Base-by-base conservation (phyloP, 2,329 filamentous ascomycete species). In the Verticillium dahliae region DNA sequence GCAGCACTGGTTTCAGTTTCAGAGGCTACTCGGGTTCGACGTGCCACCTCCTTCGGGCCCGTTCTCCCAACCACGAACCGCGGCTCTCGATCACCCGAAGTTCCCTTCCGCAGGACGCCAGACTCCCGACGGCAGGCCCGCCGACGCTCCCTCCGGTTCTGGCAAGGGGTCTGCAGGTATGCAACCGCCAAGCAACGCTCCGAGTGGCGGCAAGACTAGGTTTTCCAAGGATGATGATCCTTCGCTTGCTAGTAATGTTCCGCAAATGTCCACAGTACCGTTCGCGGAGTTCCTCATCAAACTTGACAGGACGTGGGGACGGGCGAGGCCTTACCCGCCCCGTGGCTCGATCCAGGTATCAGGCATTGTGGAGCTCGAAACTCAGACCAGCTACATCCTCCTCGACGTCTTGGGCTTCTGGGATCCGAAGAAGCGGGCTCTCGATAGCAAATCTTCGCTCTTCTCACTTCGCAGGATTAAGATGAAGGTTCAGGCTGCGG, bases 371-470 rank as follows among this genome's bases (percentile, higher is more conserved):
- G 81, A 86, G 64, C 62, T 87, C 1, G 74, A 79, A 50, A 76
- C 81, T 2, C 69, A 78, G 1, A 76, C 72, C 27, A 78, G 78
- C 1, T 74, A 75, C 58, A 69, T 86, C 60, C 76, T 79, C 2
- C 73, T 86, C 13, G 81, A 85, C 62, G 82, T 84, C 2, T 62
- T 72, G 11, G 81, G 77, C 1, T 84, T 79, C 71, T 88, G 83
- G 71, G 78, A 87, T 67, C 84, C 85, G 1, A 81, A 77, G 50
- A 76, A 77, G 63, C 74, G 72, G 56, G 27, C 27, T 31, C 84
- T 77, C 59, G 76, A 68, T 41, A 10, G 34, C 4, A 45, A 39
- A 1, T 66, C 63, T 4, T 62, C 61, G 55, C 33, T 31, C 15
- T 60, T 65, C 58, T 56, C 34, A 15, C 22, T 65, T n/a, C 56